Conservation (phyloP, 495 filamentous ascomycete species). For the Elasticomyces elasticus region DNA sequence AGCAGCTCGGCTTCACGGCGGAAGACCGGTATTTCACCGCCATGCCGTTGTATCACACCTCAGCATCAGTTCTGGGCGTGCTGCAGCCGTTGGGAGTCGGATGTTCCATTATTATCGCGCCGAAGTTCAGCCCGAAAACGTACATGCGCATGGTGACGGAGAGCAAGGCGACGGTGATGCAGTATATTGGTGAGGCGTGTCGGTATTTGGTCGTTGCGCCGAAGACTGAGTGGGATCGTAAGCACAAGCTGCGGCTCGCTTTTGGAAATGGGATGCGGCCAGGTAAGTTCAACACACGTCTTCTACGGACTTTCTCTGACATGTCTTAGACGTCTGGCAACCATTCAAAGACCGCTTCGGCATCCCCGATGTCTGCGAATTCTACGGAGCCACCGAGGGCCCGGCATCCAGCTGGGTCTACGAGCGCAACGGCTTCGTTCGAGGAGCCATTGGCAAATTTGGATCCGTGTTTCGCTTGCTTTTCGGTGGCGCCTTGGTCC, state of each 20-base stretch:
- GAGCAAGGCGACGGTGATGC: slow-evolving; percentile 67
- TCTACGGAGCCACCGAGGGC: slow-evolving; percentile 86
- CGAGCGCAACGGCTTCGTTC: slow-evolving; percentile 60
- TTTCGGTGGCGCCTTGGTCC: slow-evolving; percentile 38
- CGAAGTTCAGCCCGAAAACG: slow-evolving; percentile 67
- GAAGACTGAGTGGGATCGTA: slow-evolving; percentile 60
- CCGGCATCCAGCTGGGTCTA: slow-evolving; percentile 63
- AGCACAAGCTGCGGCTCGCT: slow-evolving; percentile 67
- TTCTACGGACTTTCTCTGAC: neutral
- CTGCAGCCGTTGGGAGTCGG: slow-evolving; percentile 47
- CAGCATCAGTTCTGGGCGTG: slow-evolving; percentile 65
- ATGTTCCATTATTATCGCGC: slow-evolving; percentile 60
- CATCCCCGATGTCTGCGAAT: slow-evolving; percentile 71
- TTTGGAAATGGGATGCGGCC: slow-evolving; percentile 89
- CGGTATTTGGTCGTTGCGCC: slow-evolving; percentile 76
- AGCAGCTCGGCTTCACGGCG: slow-evolving; percentile 48
- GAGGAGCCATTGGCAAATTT: slow-evolving; percentile 73
- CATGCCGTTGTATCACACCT: slow-evolving; percentile 93
- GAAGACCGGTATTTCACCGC: slow-evolving; percentile 75
- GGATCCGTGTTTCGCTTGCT: slow-evolving; percentile 43
- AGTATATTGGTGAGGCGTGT: slow-evolving; percentile 93
- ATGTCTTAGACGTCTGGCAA: slow-evolving; percentile 61
- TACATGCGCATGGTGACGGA: slow-evolving; percentile 76
- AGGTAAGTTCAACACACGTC: slow-evolving; percentile 24
- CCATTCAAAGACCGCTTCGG: slow-evolving; percentile 79